Evolutionary conservation across 1,284 basidiomycete genomes (phyloP), one percentile per base, ranked within the genome.

Genomic region (Phellopilus nigrolimitatus): DNA sequence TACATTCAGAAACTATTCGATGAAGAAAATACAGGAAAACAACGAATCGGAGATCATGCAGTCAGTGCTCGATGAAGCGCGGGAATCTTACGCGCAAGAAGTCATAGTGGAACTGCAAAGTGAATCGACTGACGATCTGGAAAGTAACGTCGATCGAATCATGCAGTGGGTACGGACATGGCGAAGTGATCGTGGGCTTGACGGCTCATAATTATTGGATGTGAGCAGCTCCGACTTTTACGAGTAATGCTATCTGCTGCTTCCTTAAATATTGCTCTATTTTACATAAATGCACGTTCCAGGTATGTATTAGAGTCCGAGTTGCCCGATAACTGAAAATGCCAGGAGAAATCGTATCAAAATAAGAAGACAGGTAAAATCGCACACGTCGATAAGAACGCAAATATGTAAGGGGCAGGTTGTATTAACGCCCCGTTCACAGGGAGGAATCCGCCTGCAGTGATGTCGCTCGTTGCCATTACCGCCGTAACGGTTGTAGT

Each of bases 41-140:
- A 95, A 99, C 68, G 87, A 95, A 61, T 94, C 95, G 7, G 95
- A 99, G 70, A 99, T 99, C 65, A 97, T 99, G 95, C 79, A 91
- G 62, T 84, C 94, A 30, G 86, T 97, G 21, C 71, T 89, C 7
- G 88, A 91, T 39, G 95, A 99, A 66, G 95, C 95, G 2, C 76
- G 83, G 31, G 81, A 84, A 34, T 89, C 90, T 0, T 99, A 98
- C 67, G 79, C 85, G 0, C 66, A 78, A 19, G 86, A 92, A 66
- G 90, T 95, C 57, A 79, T 99, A 27, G 86, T 98, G 19, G 91
- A 93, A 65, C 75, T 99, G 21, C 68, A 75, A 56, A 93, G 89
- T 64, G 88, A 95, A 64, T 78, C 73, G 13, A 80, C 78, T 38
- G 84, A 88, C 30, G 84, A 98, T 60, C 73, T 98, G 43, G 88